phyloP scores from a whole-genome alignment of 169 alveolate species.

The Cryptosporidium parvum region DNA sequence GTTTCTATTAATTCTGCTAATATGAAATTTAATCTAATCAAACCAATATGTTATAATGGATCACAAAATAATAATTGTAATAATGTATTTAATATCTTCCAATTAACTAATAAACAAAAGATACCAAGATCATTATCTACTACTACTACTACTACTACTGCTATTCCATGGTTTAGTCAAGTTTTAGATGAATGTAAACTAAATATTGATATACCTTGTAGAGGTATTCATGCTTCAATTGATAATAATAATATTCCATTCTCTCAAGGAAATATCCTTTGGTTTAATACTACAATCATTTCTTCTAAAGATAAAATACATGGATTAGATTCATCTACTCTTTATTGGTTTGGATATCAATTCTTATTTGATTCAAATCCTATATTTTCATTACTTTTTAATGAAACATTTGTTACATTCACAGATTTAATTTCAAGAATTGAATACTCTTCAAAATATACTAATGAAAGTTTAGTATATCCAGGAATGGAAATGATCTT shows the following conservation, averaged over 20 bases:
- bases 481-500: conserved; percentile 9
- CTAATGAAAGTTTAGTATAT: conserved; percentile 26
- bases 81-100: conserved; percentile 18
- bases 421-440: not conserved
- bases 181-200: conserved; percentile 47
- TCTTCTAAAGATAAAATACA: conserved; percentile 2
- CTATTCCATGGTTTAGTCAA: conserved; percentile 55
- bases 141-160: conserved; percentile 64
- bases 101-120: conserved; percentile 8
- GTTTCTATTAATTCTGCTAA: conserved; percentile 9
- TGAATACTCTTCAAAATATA: conserved; percentile 37
- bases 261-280: conserved; percentile 21
- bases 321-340: conserved; percentile 22
- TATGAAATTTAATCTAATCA: conserved; percentile 2
- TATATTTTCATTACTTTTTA: conserved; percentile 15
- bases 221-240: conserved; percentile 25
- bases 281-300: conserved; percentile 42
- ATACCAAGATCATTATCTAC: conserved; percentile 44
- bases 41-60: not conserved
- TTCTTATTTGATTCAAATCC: conserved; percentile 15
- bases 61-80: not conserved
- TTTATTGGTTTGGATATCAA: conserved; percentile 46
- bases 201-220: conserved; percentile 16
- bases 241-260: not conserved
- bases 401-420: conserved; percentile 21